Conservation (phyloP, 208 protist species). For the Naegleria lovaniensis region DNA sequence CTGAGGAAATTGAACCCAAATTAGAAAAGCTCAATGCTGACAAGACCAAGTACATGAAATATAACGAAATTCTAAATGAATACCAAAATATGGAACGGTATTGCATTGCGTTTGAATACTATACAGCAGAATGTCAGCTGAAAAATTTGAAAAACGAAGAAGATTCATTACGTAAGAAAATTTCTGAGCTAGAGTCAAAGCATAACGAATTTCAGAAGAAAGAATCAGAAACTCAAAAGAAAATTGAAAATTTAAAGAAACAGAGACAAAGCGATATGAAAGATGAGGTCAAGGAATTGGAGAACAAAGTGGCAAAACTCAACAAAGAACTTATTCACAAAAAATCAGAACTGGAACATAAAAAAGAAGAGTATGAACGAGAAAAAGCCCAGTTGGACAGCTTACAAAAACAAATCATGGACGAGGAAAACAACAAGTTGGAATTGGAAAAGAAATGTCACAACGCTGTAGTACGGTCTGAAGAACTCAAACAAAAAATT, state of each 20-base stretch:
- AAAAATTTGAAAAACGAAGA: not conserved
- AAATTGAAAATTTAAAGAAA: not conserved
- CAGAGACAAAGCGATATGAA: not conserved
- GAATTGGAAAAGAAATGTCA: not conserved
- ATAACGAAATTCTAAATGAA: conserved; percentile 45
- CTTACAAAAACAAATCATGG: not conserved
- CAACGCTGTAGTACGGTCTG: not conserved
- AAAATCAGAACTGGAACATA: not conserved
- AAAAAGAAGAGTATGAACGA: not conserved
- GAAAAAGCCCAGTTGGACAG: not conserved
- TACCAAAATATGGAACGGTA: conserved; percentile 55
- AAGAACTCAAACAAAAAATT: not conserved
- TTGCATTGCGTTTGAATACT: conserved; percentile 59
- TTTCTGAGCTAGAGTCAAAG: not conserved
- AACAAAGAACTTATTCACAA: not conserved
- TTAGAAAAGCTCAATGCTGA: conserved; percentile 69
- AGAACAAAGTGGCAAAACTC: not conserved
- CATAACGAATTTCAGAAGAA: not conserved
- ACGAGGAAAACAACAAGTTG: too few relatives aligned
- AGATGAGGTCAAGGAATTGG: not conserved
- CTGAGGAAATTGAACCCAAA: conserved; percentile 76
- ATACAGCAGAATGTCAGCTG: not conserved
- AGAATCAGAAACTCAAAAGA: not conserved
- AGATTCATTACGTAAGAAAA: too few relatives aligned
- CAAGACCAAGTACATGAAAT: conserved; percentile 59